These are phyloP conservation scores for Salix dunnii DNA, from an alignment of 345 rosid species.

Conservation along the genomic window DNA sequence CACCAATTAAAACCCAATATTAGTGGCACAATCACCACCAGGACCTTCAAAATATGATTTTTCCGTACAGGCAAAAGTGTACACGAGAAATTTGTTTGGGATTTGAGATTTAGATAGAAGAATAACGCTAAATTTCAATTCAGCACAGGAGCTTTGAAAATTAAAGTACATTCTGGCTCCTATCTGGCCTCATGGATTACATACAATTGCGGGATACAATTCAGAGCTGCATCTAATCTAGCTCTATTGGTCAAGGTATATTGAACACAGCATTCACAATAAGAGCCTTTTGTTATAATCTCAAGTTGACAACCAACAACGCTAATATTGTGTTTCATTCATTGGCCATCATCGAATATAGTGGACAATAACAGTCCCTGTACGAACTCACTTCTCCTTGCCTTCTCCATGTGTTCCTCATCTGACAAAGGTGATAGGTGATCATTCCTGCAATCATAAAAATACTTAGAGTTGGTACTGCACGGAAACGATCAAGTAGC, in stretches of 20 bases:
- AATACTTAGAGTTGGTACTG: not conserved
- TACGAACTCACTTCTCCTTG: constrained; percentile 58
- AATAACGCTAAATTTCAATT: not conserved
- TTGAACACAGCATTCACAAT: not conserved
- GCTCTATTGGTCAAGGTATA: not conserved
- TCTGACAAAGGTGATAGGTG: constrained; percentile 40
- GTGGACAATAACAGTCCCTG: constrained; percentile 62
- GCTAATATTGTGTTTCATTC: constrained; percentile 17
- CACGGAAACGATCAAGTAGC: not conserved
- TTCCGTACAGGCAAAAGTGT: not conserved
- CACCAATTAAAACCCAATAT: not conserved
- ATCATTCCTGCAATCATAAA: constrained; percentile 27
- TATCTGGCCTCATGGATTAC: not conserved
- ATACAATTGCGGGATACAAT: constrained; percentile 10
- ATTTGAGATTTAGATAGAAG: not conserved
- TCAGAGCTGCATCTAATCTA: constrained; percentile 9
- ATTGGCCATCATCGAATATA: constrained; percentile 42
- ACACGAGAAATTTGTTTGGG: not conserved
- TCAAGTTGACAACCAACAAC: constrained; percentile 4
- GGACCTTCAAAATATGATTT: not conserved
- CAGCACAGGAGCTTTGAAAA: not conserved
- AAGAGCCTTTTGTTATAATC: not conserved
- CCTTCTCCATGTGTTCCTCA: constrained; percentile 53
- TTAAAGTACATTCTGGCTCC: constrained; percentile 5
- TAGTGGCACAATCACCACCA: not conserved